Conservation (phyloP, 1,284 basidiomycete species). For the Psilocybe mexicana region DNA sequence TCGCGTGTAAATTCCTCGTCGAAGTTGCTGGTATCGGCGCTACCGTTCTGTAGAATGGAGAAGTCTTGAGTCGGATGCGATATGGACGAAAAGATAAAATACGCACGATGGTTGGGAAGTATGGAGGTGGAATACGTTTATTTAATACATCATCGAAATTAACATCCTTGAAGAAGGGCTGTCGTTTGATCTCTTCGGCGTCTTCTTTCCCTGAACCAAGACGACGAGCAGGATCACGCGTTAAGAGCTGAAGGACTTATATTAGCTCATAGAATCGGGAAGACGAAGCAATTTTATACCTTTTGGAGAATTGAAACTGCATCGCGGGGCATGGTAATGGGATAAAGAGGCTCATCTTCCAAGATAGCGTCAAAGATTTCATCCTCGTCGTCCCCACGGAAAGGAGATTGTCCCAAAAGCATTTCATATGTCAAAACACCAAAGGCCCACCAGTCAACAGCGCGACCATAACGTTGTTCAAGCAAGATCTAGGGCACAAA, state of each 20-base stretch:
- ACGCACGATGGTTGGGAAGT: slow-evolving; percentile 93
- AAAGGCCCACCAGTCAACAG: slow-evolving; percentile 99
- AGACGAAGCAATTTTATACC: slow-evolving; percentile 40
- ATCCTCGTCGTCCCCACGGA: slow-evolving; percentile 99
- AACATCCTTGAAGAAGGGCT: slow-evolving; percentile 98
- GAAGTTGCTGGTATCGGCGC: slow-evolving; percentile 86
- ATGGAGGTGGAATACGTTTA: slow-evolving; percentile 96
- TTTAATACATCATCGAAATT: slow-evolving; percentile 95
- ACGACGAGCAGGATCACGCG: slow-evolving; percentile 89
- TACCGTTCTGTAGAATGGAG: slow-evolving; percentile 60
- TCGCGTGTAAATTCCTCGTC: slow-evolving; percentile 97
- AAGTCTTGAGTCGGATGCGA: slow-evolving; percentile 2
- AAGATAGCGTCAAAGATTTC: slow-evolving; percentile 99
- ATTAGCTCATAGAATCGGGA: slow-evolving; percentile 12
- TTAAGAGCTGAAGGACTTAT: slow-evolving; percentile 66
- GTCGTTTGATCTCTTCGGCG: slow-evolving; percentile 96
- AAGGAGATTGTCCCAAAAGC: slow-evolving; percentile 97
- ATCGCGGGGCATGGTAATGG: slow-evolving; percentile 99
- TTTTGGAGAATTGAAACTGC: slow-evolving; percentile 96
- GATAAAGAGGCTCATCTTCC: slow-evolving; percentile 98
- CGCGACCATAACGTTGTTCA: slow-evolving; percentile 96
- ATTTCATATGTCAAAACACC: slow-evolving; percentile 99
- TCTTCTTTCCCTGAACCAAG: slow-evolving; percentile 94
- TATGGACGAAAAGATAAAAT: not conserved
- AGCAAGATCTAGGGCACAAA: slow-evolving; percentile 75